Evolutionary conservation across 164 flowering plant species (phyloP), one percentile per base, ranked within the genome.

Genomic region (Chloranthus sessilifolius): DNA sequence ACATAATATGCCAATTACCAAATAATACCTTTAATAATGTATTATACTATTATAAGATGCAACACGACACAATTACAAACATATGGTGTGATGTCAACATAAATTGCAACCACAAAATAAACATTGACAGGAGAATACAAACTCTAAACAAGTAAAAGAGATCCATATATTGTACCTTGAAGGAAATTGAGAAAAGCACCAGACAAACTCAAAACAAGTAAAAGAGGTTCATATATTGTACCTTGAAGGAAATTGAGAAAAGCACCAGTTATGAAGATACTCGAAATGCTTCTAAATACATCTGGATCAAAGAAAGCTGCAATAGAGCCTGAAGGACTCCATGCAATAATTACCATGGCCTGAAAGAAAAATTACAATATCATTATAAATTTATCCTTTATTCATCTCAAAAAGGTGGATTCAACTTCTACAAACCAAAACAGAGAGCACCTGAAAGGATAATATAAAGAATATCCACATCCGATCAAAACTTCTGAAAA

Each of bases 311-410:
- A 83, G 29, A 92, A 35, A n/a, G 74, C 79, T 51, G 56, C 36
- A 41, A 75, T 38, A 43, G 85, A 75, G 31, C 88, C 89, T 56
- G 71, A 54, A 22, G 83, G 73, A 60, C 73, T 79, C 95, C 97
- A 88, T 43, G 86, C 99, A 77, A 92, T 28, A 51, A 92, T 92
- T 43, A 86, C 57, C 99, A 92, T 84, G 28, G 92, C 95, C 99
- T 92, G 80, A 51, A 77, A 69, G 52, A 25, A 34, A 58, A 46
- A 40, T 39, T 44, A 53, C 48, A 28, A 9, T 2, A 29, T 3
- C 15, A 19, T 42, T 21, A 11, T 4, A 27, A 24, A 28, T 17
- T 11, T 21, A 25, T 37, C 28, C 8, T 11, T 8, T 38, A 24
- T 3, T 34, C 15, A 29, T 37, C n/a, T 11, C 20, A 53, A 5